Percentiles rank a stretch among this genome's conserved stretches.
Evolutionary conservation across 208 protist genomes (phyloP).

Genomic region (Crithidia thermophila): DNA sequence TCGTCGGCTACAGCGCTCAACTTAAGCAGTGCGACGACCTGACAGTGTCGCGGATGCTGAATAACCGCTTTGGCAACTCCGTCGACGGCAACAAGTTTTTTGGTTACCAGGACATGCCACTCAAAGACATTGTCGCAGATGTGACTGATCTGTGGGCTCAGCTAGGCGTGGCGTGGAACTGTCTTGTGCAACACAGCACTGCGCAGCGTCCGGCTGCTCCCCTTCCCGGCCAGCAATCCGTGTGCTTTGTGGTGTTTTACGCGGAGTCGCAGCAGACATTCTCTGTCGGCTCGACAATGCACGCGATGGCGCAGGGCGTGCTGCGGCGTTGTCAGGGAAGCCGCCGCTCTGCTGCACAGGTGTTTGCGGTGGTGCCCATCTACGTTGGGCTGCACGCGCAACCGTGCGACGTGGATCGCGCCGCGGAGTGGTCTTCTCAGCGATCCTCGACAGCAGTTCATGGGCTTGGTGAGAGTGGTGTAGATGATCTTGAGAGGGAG

Average conservation of each 20-base stretch:
- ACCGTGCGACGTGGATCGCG: not conserved
- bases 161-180: conserved; percentile 15
- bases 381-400: conserved; percentile 47
- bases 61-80: conserved; percentile 37
- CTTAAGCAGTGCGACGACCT: conserved; percentile 3
- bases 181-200: not conserved
- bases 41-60: conserved; percentile 35
- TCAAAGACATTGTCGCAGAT: conserved; percentile 36
- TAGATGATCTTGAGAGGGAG: too few relatives aligned
- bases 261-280: conserved; percentile 45
- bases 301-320: conserved; percentile 17
- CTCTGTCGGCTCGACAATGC: conserved; percentile 37
- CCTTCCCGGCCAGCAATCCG: not conserved
- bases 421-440: too few relatives aligned
- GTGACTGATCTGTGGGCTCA: conserved; percentile 23
- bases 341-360: not conserved
- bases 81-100: conserved; percentile 52
- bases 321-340: conserved; percentile 2
- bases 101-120: conserved; percentile 20
- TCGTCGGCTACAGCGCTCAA: conserved; percentile 1
- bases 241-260: conserved; percentile 52
- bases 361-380: conserved; percentile 56
- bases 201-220: too few relatives aligned
- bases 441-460: too few relatives aligned
- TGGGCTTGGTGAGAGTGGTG: too few relatives aligned